phyloP scores from a whole-genome alignment of 495 filamentous ascomycete genomes.

The Xylaria flabelliformis region DNA sequence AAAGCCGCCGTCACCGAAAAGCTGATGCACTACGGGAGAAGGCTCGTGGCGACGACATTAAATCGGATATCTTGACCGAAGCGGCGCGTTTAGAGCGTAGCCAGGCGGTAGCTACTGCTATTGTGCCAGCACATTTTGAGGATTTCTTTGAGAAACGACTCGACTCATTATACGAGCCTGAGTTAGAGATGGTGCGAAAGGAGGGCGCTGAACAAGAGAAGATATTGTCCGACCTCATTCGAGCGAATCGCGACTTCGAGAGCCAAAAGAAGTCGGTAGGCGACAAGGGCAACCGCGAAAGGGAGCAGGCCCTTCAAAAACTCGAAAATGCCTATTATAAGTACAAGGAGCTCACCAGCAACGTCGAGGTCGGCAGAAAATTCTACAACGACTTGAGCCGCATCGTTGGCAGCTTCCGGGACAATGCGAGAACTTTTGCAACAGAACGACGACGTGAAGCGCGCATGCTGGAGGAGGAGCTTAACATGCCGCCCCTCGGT shows the following conservation, averaged over 20 bases:
- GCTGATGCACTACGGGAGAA: conserved; percentile 79
- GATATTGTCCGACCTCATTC: conserved; percentile 67
- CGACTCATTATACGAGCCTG: conserved; percentile 73
- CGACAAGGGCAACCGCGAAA: conserved; percentile 74
- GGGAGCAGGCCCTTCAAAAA: conserved; percentile 84
- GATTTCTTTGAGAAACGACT: conserved; percentile 86
- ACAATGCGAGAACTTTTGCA: conserved; percentile 78
- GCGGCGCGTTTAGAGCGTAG: conserved; percentile 83
- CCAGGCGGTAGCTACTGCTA: conserved; percentile 75
- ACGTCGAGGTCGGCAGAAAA: conserved; percentile 86
- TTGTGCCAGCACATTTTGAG: conserved; percentile 89
- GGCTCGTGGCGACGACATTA: conserved; percentile 87
- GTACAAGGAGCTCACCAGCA: conserved; percentile 91
- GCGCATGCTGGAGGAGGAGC: conserved; percentile 70
- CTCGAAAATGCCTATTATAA: conserved; percentile 92
- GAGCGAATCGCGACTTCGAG: conserved; percentile 80
- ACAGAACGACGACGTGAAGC: conserved; percentile 83
- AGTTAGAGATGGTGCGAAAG: conserved; percentile 69
- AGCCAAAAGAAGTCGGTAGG: conserved; percentile 67
- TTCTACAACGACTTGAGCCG: conserved; percentile 96
- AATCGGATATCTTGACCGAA: conserved; percentile 78
- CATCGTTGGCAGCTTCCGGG: conserved; percentile 75
- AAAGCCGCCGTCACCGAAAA: conserved; percentile 75
- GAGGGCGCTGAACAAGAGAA: conserved; percentile 81
- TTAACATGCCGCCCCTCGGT: conserved; percentile 57